Conservation (phyloP, 805 yeast species). For the Metschnikowia proteae region DNA sequence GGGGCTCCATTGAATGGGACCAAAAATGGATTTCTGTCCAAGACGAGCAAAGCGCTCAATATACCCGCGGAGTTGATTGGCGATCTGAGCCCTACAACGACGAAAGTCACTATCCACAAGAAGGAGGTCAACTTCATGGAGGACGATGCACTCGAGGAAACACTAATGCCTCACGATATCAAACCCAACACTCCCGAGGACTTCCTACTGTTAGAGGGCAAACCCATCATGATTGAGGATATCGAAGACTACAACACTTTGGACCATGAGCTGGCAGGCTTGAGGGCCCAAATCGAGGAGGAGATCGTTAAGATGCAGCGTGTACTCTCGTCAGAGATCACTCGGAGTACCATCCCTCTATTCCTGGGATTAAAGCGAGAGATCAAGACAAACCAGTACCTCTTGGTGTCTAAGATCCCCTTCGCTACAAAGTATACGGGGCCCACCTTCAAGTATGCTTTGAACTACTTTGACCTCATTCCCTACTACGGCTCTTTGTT, state of each 20-base stretch:
- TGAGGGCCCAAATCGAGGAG: slow-evolving; percentile 21
- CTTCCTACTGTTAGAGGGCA: slow-evolving; percentile 15
- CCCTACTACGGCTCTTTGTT: slow-evolving; percentile 33
- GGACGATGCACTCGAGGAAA: slow-evolving; percentile 17
- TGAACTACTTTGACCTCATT: slow-evolving; percentile 31
- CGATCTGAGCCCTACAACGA: slow-evolving; percentile 31
- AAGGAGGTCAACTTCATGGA: slow-evolving; percentile 35
- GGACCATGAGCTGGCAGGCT: slow-evolving; percentile 15
- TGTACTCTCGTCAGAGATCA: slow-evolving; percentile 18
- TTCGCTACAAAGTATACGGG: slow-evolving; percentile 15
- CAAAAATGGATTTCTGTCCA: slow-evolving; percentile 19
- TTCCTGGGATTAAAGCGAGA: slow-evolving; percentile 12
- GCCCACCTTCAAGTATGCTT: slow-evolving; percentile 24
- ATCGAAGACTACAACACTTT: slow-evolving; percentile 27
- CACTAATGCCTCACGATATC: slow-evolving; percentile 16
- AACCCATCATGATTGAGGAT: slow-evolving; percentile 25
- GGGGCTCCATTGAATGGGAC: slow-evolving; percentile 36
- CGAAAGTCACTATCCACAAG: slow-evolving; percentile 30
- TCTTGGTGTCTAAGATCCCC: slow-evolving; percentile 16
- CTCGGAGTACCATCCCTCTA: slow-evolving; percentile 25
- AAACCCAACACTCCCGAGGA: slow-evolving; percentile 14
- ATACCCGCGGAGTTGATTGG: slow-evolving; percentile 39
- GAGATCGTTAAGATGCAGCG: slow-evolving; percentile 31
- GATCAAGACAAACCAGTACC: slow-evolving; percentile 29
- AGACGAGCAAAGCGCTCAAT: slow-evolving; percentile 7